Conservation (phyloP, 2,329 filamentous ascomycete genomes). For the Furcasterigmium furcatum region DNA sequence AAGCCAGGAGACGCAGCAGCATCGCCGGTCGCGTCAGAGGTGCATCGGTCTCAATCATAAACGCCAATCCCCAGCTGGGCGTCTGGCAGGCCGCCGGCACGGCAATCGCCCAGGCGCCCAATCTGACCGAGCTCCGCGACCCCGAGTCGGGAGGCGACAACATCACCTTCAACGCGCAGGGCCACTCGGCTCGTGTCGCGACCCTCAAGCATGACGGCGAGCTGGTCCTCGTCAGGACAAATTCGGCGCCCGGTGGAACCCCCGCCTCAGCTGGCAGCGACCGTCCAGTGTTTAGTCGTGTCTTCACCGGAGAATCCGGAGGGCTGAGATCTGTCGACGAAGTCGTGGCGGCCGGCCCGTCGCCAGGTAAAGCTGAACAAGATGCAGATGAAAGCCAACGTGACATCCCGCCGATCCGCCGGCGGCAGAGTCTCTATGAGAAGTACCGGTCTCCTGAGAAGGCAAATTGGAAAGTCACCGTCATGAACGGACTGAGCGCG, state of each 20-base stretch:
- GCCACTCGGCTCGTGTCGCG: conserved; percentile 21
- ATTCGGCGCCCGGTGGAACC: conserved; percentile 10
- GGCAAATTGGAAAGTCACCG: conserved; percentile 18
- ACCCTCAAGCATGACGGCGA: conserved; percentile 17
- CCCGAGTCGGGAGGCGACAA: conserved; percentile 19
- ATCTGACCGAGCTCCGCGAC: conserved; percentile 22
- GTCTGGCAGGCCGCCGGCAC: conserved; percentile 25
- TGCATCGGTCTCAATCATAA: conserved; percentile 20
- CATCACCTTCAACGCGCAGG: conserved; percentile 22
- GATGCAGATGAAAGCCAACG: neutral
- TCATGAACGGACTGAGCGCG: conserved; percentile 17
- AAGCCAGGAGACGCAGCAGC: conserved; percentile 5
- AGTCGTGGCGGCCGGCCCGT: neutral
- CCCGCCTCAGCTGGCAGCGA: conserved; percentile 5
- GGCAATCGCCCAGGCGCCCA: conserved; percentile 23
- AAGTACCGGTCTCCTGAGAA: conserved; percentile 16
- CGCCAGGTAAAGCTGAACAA: neutral
- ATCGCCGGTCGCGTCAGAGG: conserved; percentile 19
- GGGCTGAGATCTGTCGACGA: no score
- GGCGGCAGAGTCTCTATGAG: conserved; percentile 14
- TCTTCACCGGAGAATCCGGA: conserved; percentile 1
- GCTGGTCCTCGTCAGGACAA: conserved; percentile 16
- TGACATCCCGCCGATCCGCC: conserved; percentile 5
- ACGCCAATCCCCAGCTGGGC: conserved; percentile 22
- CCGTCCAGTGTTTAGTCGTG: conserved; percentile 3